A percentile compares a stretch with the other conserved stretches of the same genome.
Evolutionary conservation across 805 yeast genomes (phyloP).

Genomic region (Zygoascus tannicola): DNA sequence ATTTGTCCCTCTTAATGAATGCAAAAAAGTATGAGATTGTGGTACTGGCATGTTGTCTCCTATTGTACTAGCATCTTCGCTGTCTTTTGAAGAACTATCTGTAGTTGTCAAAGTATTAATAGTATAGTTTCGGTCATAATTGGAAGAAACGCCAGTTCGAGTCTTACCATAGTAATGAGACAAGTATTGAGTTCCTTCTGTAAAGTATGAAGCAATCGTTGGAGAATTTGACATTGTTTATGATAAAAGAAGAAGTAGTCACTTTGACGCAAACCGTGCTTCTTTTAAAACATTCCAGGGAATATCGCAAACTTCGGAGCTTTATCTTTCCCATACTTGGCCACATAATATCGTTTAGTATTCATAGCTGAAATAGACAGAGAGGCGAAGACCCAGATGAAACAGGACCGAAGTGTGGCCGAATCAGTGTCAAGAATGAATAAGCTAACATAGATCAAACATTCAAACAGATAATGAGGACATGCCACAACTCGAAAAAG

Average conservation of each 20-base stretch:
- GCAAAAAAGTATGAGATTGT: background rate
- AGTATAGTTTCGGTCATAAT: background rate
- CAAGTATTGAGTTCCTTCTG: background rate
- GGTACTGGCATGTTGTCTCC: no score
- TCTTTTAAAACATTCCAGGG: constrained; percentile 12
- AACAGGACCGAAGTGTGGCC: constrained; percentile 13
- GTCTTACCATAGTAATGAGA: background rate
- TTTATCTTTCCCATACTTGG: constrained; percentile 14
- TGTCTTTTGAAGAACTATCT: constrained; percentile 14
- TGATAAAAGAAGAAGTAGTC: constrained; percentile 30
- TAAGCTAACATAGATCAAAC: constrained; percentile 36
- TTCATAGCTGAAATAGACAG: constrained; percentile 43
- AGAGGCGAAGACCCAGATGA: constrained; percentile 32
- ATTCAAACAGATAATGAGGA: constrained; percentile 59
- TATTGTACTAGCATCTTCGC: no score
- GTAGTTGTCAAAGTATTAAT: constrained; percentile 8
- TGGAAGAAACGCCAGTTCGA: background rate
- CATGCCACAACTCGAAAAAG: constrained; percentile 38
- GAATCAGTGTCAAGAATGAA: constrained; percentile 13
- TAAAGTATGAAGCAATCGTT: constrained; percentile 1
- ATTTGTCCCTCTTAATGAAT: background rate
- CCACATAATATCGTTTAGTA: constrained; percentile 36
- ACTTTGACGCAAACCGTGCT: constrained; percentile 86
- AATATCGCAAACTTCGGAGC: constrained; percentile 12
- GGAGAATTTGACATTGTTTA: background rate